Conservation (phyloP, 2,329 filamentous ascomycete species). For the Ophioceras dolichostomum region DNA sequence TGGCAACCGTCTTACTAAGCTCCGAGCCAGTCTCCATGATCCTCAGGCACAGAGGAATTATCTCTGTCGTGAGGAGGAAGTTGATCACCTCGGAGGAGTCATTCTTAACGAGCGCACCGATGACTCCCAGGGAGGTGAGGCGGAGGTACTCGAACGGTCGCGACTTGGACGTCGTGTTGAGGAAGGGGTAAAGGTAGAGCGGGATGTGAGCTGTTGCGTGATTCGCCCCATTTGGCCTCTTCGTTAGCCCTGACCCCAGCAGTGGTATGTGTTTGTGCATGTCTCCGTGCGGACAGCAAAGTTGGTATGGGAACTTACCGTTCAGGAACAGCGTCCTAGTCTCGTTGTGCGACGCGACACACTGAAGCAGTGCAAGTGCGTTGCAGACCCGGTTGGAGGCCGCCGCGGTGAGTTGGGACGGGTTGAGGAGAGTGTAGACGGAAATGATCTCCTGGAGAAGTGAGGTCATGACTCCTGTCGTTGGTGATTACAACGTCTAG, state of each 20-base stretch:
- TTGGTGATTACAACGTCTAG: neutral
- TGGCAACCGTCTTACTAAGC: slow-evolving; percentile 96
- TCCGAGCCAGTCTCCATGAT: slow-evolving; percentile 99
- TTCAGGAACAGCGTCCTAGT: slow-evolving; percentile 88
- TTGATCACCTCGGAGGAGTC: slow-evolving; percentile 98
- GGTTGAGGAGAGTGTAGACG: slow-evolving; percentile 92
- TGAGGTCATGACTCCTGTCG: slow-evolving; percentile 91
- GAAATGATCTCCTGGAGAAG: slow-evolving; percentile 97
- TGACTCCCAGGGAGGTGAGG: slow-evolving; percentile 89
- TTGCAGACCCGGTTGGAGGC: slow-evolving; percentile 97
- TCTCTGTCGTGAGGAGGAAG: slow-evolving; percentile 95
- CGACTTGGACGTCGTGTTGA: slow-evolving; percentile 97
- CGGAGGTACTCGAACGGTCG: slow-evolving; percentile 95
- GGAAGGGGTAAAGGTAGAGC: slow-evolving; percentile 92
- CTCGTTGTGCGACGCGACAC: slow-evolving; percentile 94
- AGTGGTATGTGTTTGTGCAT: too few species aligned
- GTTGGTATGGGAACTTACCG: slow-evolving; percentile 43
- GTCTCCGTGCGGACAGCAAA: too few species aligned
- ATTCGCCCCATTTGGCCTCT: neutral
- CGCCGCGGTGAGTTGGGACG: slow-evolving; percentile 92
- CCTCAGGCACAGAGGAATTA: slow-evolving; percentile 90
- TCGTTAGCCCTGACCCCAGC: slow-evolving; percentile 4
- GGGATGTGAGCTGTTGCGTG: slow-evolving; percentile 71
- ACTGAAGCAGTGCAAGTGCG: slow-evolving; percentile 87
- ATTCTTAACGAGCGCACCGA: slow-evolving; percentile 95